Conservation (phyloP, 805 yeast species). For the Saccharomycopsis microspora region DNA sequence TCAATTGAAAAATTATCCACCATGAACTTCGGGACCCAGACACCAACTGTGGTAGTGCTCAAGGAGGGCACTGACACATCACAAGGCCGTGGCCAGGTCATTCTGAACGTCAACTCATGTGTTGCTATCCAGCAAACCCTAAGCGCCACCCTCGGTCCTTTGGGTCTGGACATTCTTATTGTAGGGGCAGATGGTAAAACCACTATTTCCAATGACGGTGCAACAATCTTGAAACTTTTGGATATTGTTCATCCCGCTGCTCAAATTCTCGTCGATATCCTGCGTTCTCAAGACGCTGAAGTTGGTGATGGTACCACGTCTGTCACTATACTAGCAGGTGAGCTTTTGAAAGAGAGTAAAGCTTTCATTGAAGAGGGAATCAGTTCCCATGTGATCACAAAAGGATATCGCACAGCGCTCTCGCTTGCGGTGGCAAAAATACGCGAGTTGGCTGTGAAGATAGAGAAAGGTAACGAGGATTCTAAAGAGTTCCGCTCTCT, state of each 20-base stretch:
- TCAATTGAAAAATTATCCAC: background rate
- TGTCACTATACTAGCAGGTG: constrained; percentile 90
- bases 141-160: constrained; percentile 91
- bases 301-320: constrained; percentile 99
- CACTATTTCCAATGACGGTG: constrained; percentile 97
- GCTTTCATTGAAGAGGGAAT: constrained; percentile 92
- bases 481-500: constrained; percentile 52
- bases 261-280: constrained; percentile 84
- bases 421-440: constrained; percentile 64
- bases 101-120: constrained; percentile 94
- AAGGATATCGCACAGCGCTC: constrained; percentile 80
- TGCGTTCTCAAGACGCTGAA: constrained; percentile 95
- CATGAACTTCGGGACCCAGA: constrained; percentile 86
- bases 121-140: constrained; percentile 93
- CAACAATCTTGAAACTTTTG: constrained; percentile 81
- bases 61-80: constrained; percentile 97
- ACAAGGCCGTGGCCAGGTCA: constrained; percentile 93
- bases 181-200: constrained; percentile 77
- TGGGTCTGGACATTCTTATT: constrained; percentile 90
- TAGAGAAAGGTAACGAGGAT: constrained; percentile 33
- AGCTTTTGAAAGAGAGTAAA: constrained; percentile 82
- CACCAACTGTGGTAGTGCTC: constrained; percentile 96
- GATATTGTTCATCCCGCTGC: constrained; percentile 99
- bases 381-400: constrained; percentile 77
- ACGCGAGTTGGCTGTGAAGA: constrained; percentile 63